Percentiles rank a stretch among this genome's conserved stretches.
Conservation (phyloP, 2,329 filamentous ascomycete genomes). For the Ceratocystis cubensis region DNA sequence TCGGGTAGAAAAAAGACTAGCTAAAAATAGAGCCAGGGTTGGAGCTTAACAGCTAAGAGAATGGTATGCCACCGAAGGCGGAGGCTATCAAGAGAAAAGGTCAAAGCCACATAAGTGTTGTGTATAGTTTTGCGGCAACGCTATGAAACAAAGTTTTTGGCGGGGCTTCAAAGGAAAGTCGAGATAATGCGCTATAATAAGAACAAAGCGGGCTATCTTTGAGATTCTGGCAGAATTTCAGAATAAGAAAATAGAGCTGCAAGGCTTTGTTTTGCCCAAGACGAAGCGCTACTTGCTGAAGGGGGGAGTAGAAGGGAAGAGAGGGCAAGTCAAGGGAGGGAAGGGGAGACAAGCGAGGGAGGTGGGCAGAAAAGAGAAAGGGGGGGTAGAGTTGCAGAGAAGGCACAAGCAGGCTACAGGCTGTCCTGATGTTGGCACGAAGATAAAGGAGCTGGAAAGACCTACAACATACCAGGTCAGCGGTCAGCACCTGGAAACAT, state of each 20-base stretch:
- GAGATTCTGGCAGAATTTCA: background rate
- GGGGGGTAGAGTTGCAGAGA: background rate
- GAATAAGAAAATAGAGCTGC: background rate
- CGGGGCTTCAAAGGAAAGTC: background rate
- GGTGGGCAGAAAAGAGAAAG: background rate
- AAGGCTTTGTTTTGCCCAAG: background rate
- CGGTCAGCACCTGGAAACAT: no score
- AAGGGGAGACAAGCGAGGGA: background rate
- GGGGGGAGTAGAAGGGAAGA: background rate
- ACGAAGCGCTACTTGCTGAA: background rate
- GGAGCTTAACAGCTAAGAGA: background rate
- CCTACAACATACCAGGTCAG: background rate
- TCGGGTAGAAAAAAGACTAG: background rate
- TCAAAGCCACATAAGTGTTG: background rate
- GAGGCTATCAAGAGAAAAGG: background rate
- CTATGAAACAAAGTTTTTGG: background rate
- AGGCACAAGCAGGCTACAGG: background rate
- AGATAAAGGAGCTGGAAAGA: background rate
- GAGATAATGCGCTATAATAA: background rate
- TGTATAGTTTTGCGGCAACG: no score
- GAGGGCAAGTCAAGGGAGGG: background rate
- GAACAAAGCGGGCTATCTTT: background rate
- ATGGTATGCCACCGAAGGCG: background rate
- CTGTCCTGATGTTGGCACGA: no score
- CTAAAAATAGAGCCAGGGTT: background rate